Percentiles rank a stretch among this genome's conserved stretches.
Evolutionary conservation across 2,329 filamentous ascomycete genomes (phyloP).

Genomic region (Colletotrichum tropicale): DNA sequence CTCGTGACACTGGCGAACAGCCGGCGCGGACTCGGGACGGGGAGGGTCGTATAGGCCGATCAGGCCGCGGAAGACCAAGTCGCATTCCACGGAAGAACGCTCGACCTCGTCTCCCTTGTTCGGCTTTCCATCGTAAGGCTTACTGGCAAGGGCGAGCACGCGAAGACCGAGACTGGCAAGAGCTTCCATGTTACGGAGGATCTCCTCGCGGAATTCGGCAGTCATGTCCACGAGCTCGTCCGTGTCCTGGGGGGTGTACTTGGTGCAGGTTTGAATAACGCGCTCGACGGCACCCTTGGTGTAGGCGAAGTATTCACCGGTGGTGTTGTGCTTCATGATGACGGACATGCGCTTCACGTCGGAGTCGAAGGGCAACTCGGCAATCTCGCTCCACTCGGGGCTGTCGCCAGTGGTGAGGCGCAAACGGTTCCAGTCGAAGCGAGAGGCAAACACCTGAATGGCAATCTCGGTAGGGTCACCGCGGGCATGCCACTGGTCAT

Average conservation of each 20-base stretch:
- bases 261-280: slow-evolving; percentile 64
- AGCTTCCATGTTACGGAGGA: slow-evolving; percentile 68
- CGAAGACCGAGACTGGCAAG: slow-evolving; percentile 68
- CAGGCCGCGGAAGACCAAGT: slow-evolving; percentile 14
- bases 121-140: slow-evolving; percentile 22
- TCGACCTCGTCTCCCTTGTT: not conserved
- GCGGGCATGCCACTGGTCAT: slow-evolving; percentile 55
- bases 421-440: slow-evolving; percentile 61
- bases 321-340: slow-evolving; percentile 25
- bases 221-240: slow-evolving; percentile 44
- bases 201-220: slow-evolving; percentile 54
- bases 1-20: slow-evolving; percentile 55
- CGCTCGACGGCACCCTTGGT: slow-evolving; percentile 73
- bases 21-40: slow-evolving; percentile 62
- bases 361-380: slow-evolving; percentile 42
- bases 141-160: slow-evolving; percentile 70
- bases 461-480: slow-evolving; percentile 71
- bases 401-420: slow-evolving; percentile 42
- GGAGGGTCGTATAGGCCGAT: slow-evolving; percentile 57
- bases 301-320: slow-evolving; percentile 39
- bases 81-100: not conserved
- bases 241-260: slow-evolving; percentile 29
- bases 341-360: slow-evolving; percentile 22
- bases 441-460: slow-evolving; percentile 68
- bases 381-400: slow-evolving; percentile 54